Evolutionary conservation across 1,284 basidiomycete species (phyloP), one percentile per base, ranked within the genome.

Genomic region (Leccinum griseonigrum): DNA sequence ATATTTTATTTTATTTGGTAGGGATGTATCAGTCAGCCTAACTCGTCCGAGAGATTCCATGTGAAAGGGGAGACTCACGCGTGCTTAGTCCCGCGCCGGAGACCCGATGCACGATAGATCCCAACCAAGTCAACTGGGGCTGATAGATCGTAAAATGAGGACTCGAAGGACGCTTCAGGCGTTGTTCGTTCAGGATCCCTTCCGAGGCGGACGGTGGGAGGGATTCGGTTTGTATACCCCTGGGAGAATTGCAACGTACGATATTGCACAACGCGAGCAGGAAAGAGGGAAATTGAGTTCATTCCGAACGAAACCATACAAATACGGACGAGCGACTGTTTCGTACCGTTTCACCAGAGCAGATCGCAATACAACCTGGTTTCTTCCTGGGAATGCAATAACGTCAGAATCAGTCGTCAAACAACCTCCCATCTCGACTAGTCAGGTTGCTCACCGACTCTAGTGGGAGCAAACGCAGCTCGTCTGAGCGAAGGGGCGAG

Each of bases 141-240:
- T 97, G 92, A 81, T 98, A 99, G 77, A 98, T 98, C 56, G 93
- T 93, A 70, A 96, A 91, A 77, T 98, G 95, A 26, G 97, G 97
- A 70, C 90, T 92, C 61, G 83, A 90, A 18, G 97, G 97, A 32
- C 97, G 90, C 56, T 83, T 80, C 57, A 91, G 79, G 66, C 97
- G 88, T 76, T 98, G 95, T 66, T 85, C 76, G 82, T 99, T 97
- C 66, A 98, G 81, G 65, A 97, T 87, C 5, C 82, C 82, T 52
- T 80, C 76, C 54, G 85, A 81, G 1, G 85, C 83, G 0, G 85
- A 79, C 1, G 86, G 80, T 7, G 87, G 79, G 6, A 88, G 64
- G 0, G 87, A 86, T 69, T 90, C 76, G 0, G 86, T 90, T 70
- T 91, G 84, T 31, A 92, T 73, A 40, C 76, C 69, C 57, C 86